phyloP scores from a whole-genome alignment of 2,329 filamentous ascomycete genomes.

The Ophiostoma ulmi region DNA sequence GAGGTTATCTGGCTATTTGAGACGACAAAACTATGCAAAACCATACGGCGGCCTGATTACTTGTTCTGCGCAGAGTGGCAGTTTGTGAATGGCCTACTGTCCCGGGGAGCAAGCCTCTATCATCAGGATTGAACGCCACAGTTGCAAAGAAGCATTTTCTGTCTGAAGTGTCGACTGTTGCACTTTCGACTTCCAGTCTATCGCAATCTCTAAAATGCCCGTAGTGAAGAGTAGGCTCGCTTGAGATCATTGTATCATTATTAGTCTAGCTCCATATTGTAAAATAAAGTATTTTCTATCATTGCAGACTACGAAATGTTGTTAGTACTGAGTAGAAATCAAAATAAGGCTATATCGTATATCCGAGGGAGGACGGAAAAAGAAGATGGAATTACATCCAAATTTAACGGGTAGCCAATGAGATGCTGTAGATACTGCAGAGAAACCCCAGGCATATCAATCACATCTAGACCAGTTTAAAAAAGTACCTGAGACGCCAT shows the following conservation, averaged over 20 bases:
- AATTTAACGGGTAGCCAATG: neutral
- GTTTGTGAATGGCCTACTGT: neutral
- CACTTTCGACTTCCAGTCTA: neutral
- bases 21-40: too few species aligned
- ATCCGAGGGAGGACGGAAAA: neutral
- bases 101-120: neutral
- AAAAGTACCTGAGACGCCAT: neutral
- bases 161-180: too few species aligned
- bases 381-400: neutral
- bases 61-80: neutral
- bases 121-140: neutral
- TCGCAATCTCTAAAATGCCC: neutral
- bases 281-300: neutral
- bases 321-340: neutral
- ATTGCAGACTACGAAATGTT: neutral
- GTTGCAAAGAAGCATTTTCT: constrained; percentile 4
- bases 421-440: neutral
- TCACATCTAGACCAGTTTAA: neutral
- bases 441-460: neutral
- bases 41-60: too few species aligned
- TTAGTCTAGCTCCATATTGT: neutral
- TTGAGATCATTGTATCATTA: neutral
- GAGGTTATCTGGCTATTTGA: neutral
- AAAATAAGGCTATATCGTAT: neutral
- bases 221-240: neutral